These are phyloP conservation scores for Thalassiosira livingstoniorum DNA, from an alignment of 352 stramenopile genomes.

Conservation along the genomic window DNA sequence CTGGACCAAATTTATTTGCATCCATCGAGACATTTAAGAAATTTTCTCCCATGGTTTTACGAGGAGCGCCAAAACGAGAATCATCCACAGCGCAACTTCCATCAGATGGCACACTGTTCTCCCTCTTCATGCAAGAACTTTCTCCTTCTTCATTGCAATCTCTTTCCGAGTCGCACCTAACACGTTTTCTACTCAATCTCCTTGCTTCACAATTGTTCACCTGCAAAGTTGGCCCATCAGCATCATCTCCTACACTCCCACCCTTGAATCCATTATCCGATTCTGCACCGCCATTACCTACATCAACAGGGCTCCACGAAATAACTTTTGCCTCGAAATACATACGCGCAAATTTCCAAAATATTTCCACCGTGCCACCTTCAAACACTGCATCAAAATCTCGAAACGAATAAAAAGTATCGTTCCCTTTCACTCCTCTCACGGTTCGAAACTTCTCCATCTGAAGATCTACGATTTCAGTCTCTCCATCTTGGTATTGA, in stretches of 20 bases:
- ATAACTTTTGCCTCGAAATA: conserved; percentile 50
- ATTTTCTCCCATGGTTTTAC: no score
- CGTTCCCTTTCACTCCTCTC: conserved; percentile 29
- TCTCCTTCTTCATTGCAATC: background rate
- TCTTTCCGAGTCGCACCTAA: background rate
- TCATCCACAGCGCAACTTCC: no score
- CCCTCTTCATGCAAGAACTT: background rate
- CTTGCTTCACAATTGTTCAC: background rate
- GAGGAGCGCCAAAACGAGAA: no score
- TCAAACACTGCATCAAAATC: conserved; percentile 37
- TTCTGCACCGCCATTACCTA: no score
- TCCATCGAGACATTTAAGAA: no score
- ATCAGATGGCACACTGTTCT: background rate
- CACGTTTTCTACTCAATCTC: background rate
- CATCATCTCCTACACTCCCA: no score
- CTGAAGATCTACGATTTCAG: conserved; percentile 44
- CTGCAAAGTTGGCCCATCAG: background rate
- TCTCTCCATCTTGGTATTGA: conserved; percentile 53
- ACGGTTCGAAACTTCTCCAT: conserved; percentile 45
- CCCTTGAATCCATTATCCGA: no score
- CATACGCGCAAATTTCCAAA: conserved; percentile 41
- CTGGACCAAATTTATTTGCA: no score
- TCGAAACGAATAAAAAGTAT: no score
- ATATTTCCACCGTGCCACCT: conserved; percentile 38
- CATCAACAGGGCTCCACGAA: conserved; percentile 35